A percentile compares a stretch with the other conserved stretches of the same genome.
phyloP scores from a whole-genome alignment of 2,329 filamentous ascomycete species.

The Colletotrichum lentis region DNA sequence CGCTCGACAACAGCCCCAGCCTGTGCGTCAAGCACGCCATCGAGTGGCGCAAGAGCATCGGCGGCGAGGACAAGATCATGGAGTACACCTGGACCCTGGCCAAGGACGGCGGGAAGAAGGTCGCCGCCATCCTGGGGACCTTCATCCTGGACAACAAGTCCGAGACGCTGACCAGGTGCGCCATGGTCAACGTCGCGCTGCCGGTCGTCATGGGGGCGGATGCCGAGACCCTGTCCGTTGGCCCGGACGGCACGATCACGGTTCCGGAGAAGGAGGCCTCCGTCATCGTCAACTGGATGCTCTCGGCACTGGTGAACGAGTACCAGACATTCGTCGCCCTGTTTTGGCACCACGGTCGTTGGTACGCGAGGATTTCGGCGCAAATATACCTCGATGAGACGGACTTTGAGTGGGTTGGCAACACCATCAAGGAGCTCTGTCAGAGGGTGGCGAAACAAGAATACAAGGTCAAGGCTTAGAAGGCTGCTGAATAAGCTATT shows the following conservation, averaged over 20 bases:
- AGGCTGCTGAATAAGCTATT: not conserved
- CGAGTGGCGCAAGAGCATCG: slow-evolving; percentile 72
- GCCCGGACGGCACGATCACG: slow-evolving; percentile 40
- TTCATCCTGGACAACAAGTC: slow-evolving; percentile 73
- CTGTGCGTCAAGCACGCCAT: slow-evolving; percentile 77
- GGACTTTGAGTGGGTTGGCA: slow-evolving; percentile 78
- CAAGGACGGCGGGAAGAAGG: slow-evolving; percentile 65
- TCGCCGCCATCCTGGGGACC: slow-evolving; percentile 73
- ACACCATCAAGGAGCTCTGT: slow-evolving; percentile 61
- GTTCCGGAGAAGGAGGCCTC: slow-evolving; percentile 46
- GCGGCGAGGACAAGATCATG: slow-evolving; percentile 76
- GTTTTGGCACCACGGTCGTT: slow-evolving; percentile 65
- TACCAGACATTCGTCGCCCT: slow-evolving; percentile 76
- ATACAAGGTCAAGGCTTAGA: not conserved
- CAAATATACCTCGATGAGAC: slow-evolving; percentile 84
- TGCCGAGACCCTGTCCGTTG: slow-evolving; percentile 39
- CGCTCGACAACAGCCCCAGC: slow-evolving; percentile 75
- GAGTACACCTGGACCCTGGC: slow-evolving; percentile 71
- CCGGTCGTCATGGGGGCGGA: slow-evolving; percentile 61
- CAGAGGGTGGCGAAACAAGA: slow-evolving; percentile 48
- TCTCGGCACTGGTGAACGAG: slow-evolving; percentile 61
- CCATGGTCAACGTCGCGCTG: slow-evolving; percentile 76
- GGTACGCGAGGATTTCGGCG: slow-evolving; percentile 78
- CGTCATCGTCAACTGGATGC: slow-evolving; percentile 65
- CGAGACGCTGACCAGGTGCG: slow-evolving; percentile 70